Evolutionary conservation across 164 flowering plant genomes (phyloP).

Genomic region (Nelumbo lutea): DNA sequence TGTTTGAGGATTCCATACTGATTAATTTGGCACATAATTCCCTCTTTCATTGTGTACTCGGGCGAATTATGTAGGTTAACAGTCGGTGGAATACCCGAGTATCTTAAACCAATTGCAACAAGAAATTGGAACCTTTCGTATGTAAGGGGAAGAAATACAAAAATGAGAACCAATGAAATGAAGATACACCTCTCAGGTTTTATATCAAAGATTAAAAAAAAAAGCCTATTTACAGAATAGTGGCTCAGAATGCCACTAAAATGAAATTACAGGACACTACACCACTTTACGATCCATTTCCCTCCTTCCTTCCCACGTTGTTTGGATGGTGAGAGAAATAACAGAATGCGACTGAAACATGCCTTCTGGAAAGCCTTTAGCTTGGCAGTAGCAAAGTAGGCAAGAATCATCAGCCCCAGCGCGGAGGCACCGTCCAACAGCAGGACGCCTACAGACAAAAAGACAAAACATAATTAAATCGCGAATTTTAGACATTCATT

Average conservation of each 20-base stretch:
- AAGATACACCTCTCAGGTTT: constrained; percentile 18
- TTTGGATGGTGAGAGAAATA: constrained; percentile 13
- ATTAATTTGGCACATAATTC: too few relatives aligned
- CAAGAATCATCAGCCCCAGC: too few relatives aligned
- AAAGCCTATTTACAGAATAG: constrained; percentile 23
- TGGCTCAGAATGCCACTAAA: constrained; percentile 21
- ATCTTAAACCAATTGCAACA: too few relatives aligned
- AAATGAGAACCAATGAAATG: constrained; percentile 24
- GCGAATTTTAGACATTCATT: too few relatives aligned
- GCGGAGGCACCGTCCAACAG: too few relatives aligned
- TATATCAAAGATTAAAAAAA: constrained; percentile 7
- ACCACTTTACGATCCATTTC: constrained; percentile 3
- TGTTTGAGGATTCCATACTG: too few relatives aligned
- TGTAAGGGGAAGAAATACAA: background rate
- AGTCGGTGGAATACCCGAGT: too few relatives aligned
- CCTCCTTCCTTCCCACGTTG: constrained; percentile 11
- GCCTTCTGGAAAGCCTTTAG: background rate
- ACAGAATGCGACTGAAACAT: background rate
- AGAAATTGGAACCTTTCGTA: background rate
- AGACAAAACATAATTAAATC: too few relatives aligned
- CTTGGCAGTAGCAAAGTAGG: too few relatives aligned
- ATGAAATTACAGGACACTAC: constrained; percentile 21
- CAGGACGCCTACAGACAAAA: too few relatives aligned
- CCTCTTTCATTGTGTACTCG: too few relatives aligned
- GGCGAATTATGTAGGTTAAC: too few relatives aligned